phyloP scores from a whole-genome alignment of 2,329 filamentous ascomycete genomes.

The Blastomyces percursus region DNA sequence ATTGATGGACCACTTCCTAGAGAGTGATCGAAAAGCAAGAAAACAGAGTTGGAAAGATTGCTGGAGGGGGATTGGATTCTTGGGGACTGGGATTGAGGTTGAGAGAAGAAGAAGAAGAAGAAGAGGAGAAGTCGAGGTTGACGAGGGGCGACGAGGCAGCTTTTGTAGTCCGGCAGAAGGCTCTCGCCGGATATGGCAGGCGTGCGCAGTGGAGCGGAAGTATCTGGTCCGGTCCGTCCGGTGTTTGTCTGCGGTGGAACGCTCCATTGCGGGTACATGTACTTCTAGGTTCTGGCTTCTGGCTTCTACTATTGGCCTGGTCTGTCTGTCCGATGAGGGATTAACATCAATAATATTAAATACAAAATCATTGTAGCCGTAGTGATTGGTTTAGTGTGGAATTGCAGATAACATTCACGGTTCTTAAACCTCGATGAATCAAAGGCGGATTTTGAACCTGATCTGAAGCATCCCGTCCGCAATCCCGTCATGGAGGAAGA shows the following conservation, averaged over 20 bases:
- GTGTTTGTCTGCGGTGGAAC: background rate
- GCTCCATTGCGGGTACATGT: background rate
- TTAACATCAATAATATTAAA: no score
- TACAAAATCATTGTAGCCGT: no score
- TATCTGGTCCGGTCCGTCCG: background rate
- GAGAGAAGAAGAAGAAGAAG: slow-evolving; percentile 6
- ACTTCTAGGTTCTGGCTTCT: no score
- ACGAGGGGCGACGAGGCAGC: slow-evolving; percentile 3
- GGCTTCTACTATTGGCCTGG: no score
- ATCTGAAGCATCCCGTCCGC: background rate
- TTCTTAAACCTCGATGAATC: no score
- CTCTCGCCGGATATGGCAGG: no score
- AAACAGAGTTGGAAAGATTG: slow-evolving; percentile 7
- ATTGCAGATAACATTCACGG: background rate
- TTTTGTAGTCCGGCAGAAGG: slow-evolving; percentile 9
- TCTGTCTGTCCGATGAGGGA: no score
- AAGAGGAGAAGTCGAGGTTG: slow-evolving; percentile 6
- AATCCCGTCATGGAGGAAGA: background rate
- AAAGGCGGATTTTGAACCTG: background rate
- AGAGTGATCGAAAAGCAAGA: slow-evolving; percentile 14
- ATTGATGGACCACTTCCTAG: slow-evolving; percentile 45
- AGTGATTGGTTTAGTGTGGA: background rate
- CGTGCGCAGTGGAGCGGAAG: background rate
- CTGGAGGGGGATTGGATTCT: background rate
- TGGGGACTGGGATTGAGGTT: slow-evolving; percentile 4